Evolutionary conservation across 805 yeast species (phyloP), one percentile per base, ranked within the genome.

Genomic region (Kodamaea hsintzibuensis): DNA sequence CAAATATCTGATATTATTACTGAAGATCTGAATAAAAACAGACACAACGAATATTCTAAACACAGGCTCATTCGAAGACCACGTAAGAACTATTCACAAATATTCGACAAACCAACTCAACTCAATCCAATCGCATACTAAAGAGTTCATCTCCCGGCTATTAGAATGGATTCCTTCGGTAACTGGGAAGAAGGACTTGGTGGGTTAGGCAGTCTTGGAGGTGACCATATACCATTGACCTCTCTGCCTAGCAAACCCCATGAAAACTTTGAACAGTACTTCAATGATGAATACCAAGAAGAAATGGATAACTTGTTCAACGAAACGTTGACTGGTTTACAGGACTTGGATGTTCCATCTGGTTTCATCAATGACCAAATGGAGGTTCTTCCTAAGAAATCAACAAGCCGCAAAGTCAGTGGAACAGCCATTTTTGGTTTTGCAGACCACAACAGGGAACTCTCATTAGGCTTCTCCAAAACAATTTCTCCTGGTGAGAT

Each of bases 391-490:
- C 40, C 42, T 16, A 52, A 54, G 33, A 57, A 60, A 30, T 5
- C 35, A 8, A 93, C 88, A 64, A 69, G 79, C 51, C 80, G 89
- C 58, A 82, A 83, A 54, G 76, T 82, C 16, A 86, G 91, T 72
- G 96, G 96, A 12, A 86, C 93, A 3, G 93, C 89, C 1, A 88
- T 88, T 25, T 88, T 88, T 68, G 96, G 96, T 0, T 88, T 81
- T 59, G 72, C 78, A 7, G 84, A 82, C 46, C 92, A 88, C 65
- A 78, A 79, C 55, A 81, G 82, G 54, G 86, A 83, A 47, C 67
- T 88, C 38, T 82, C 89, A 2, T 78, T 88, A 45, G 88, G 87
- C 10, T 51, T 74, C 3, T 55, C 65, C 7, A 61, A 63, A 47
- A 68, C 71, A 25, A 71, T 67, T 48, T 74, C 71, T 47, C 79